phyloP scores from a whole-genome alignment of 371 early-diverging fungal genomes.

The Mucor saturninus region DNA sequence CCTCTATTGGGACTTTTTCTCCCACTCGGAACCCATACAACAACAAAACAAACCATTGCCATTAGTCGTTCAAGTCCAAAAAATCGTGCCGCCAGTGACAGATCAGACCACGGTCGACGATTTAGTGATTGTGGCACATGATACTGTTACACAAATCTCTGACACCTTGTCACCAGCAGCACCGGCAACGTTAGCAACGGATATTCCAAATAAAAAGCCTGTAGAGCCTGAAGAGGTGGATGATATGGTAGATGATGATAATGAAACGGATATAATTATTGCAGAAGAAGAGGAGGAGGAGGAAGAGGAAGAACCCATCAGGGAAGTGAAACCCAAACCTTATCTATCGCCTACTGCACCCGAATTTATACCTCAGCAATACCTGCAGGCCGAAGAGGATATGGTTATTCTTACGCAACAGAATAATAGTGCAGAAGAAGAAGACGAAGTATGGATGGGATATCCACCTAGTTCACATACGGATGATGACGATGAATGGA shows the following conservation, averaged over 20 bases:
- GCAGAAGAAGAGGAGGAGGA: background rate
- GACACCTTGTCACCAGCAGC: background rate
- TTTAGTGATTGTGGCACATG: constrained; percentile 4
- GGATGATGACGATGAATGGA: constrained; percentile 29
- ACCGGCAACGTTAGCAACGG: background rate
- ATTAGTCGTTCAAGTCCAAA: background rate
- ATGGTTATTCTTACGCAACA: constrained; percentile 2
- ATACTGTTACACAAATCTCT: background rate
- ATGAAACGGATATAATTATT: constrained; percentile 9
- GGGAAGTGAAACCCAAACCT: background rate
- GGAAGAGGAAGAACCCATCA: background rate
- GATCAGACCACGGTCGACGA: constrained; percentile 5
- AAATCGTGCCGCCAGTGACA: background rate
- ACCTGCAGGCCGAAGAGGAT: background rate
- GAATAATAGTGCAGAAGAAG: constrained; percentile 4
- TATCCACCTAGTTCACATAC: no score
- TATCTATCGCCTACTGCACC: constrained; percentile 34
- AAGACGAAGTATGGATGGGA: background rate
- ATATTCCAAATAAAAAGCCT: background rate
- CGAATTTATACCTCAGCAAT: constrained; percentile 35
- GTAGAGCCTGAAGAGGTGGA: background rate
- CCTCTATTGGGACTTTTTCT: constrained; percentile 22
- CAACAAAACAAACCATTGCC: background rate
- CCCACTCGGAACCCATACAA: constrained; percentile 1
- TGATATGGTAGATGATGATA: constrained; percentile 10